A percentile compares a stretch with the other conserved stretches of the same genome.
Evolutionary conservation across 2,329 filamentous ascomycete genomes (phyloP).

Genomic region (Alternaria sp.): DNA sequence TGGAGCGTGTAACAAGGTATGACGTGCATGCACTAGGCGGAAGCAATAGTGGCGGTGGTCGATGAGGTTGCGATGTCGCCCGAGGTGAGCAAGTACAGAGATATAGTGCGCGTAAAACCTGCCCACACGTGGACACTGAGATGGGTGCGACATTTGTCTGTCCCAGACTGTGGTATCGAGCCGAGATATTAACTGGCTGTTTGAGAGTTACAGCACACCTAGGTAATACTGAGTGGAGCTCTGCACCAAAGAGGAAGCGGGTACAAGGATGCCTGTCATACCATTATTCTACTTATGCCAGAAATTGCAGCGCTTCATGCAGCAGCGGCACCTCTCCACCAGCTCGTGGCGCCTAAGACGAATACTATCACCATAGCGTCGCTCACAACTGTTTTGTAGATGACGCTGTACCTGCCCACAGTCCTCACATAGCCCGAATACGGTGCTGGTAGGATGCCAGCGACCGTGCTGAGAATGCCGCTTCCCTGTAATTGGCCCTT

Average conservation of each 20-base stretch:
- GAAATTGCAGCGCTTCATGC: conserved; percentile 21
- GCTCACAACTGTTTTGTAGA: conserved; percentile 72
- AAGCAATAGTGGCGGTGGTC: not conserved
- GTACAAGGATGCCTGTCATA: not conserved
- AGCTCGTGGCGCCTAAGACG: conserved; percentile 67
- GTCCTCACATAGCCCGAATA: conserved; percentile 67
- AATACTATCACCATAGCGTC: conserved; percentile 81
- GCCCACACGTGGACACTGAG: not conserved
- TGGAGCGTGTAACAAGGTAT: conserved; percentile 1
- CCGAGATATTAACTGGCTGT: not conserved
- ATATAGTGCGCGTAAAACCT: not conserved
- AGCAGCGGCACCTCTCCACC: conserved; percentile 52
- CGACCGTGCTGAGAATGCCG: conserved; percentile 68
- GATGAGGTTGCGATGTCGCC: not conserved
- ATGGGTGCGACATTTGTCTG: not conserved
- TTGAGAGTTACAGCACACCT: not conserved
- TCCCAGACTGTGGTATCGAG: not conserved
- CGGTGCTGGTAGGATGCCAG: conserved; percentile 70
- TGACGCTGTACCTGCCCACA: conserved; percentile 69
- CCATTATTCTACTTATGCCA: not conserved
- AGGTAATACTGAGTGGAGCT: conserved; percentile 1
- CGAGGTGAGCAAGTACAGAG: not conserved
- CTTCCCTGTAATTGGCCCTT: conserved; percentile 62
- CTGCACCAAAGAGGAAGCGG: not conserved
- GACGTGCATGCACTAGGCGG: conserved; percentile 1